phyloP scores from a whole-genome alignment of 176 grass and related monocot genomes.

The Aegilops tauschii region DNA sequence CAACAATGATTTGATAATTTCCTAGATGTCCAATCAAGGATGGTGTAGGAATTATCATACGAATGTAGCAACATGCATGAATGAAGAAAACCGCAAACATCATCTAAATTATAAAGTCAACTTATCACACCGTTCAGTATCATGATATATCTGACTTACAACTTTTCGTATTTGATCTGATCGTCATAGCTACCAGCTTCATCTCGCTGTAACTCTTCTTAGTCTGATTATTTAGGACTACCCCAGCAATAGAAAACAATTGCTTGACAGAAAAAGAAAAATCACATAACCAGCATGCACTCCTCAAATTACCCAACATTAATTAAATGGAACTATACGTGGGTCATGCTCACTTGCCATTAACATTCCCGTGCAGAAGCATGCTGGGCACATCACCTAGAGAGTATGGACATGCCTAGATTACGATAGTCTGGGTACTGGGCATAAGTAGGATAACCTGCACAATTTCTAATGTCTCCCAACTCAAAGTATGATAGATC shows the following conservation, averaged over 20 bases:
- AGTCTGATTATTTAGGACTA: background rate
- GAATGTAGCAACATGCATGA: no score
- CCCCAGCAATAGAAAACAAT: background rate
- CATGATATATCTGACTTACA: background rate
- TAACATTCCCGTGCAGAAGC: constrained; percentile 75
- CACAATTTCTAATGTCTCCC: background rate
- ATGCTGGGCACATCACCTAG: constrained; percentile 96
- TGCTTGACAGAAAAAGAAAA: background rate
- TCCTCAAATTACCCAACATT: background rate
- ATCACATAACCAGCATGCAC: background rate
- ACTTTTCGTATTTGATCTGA: background rate
- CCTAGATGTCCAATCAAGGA: no score
- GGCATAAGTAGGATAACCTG: background rate
- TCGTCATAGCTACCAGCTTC: background rate
- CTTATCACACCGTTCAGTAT: no score
- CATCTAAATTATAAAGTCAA: no score
- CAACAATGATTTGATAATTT: no score
- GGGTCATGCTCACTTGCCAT: constrained; percentile 73
- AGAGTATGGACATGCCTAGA: background rate
- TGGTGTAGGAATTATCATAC: no score
- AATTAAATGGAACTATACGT: constrained; percentile 89
- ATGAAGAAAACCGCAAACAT: no score
- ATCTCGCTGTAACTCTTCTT: background rate
- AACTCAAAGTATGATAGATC: background rate
- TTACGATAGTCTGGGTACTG: background rate